These are phyloP conservation scores for Aspergillus fijiensis DNA, from an alignment of 2,329 filamentous ascomycete genomes.

Conservation along the genomic window DNA sequence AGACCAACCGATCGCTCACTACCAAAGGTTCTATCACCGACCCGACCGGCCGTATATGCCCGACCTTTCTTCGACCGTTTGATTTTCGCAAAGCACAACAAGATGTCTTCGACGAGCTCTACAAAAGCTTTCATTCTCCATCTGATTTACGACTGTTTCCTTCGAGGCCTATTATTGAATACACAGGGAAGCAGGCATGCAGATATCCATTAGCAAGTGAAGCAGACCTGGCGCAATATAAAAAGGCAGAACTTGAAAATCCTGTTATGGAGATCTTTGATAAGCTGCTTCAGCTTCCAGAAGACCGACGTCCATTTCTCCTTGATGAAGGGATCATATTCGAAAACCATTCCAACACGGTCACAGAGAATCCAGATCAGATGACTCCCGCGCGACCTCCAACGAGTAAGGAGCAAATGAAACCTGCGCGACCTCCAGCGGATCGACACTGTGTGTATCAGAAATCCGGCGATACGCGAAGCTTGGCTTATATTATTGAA, in stretches of 20 bases:
- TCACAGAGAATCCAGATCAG: slow-evolving; percentile 6
- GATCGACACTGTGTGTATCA: slow-evolving; percentile 5
- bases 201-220: slow-evolving; percentile 2
- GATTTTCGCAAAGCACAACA: slow-evolving; percentile 4
- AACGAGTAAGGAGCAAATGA: too few species aligned
- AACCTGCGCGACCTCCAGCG: not conserved
- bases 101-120: slow-evolving; percentile 5
- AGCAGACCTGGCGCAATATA: not conserved
- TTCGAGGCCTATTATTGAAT: not conserved
- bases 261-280: slow-evolving; percentile 6
- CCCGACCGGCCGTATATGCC: slow-evolving; percentile 6
- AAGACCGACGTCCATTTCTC: not conserved
- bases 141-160: slow-evolving; percentile 1
- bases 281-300: not conserved
- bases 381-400: not conserved
- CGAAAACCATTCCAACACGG: slow-evolving; percentile 7
- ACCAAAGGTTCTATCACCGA: slow-evolving; percentile 9
- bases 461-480: not conserved
- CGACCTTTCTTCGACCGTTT: not conserved
- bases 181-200: slow-evolving; percentile 3
- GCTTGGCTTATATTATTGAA: slow-evolving; percentile 7
- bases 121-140: slow-evolving; percentile 1
- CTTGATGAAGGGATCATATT: slow-evolving; percentile 1
- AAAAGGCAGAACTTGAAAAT: slow-evolving; percentile 8
- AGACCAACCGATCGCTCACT: not conserved